Evolutionary conservation across 257 asterid species (phyloP), one percentile per base, ranked within the genome.

Genomic region (Anisodus tanguticus): DNA sequence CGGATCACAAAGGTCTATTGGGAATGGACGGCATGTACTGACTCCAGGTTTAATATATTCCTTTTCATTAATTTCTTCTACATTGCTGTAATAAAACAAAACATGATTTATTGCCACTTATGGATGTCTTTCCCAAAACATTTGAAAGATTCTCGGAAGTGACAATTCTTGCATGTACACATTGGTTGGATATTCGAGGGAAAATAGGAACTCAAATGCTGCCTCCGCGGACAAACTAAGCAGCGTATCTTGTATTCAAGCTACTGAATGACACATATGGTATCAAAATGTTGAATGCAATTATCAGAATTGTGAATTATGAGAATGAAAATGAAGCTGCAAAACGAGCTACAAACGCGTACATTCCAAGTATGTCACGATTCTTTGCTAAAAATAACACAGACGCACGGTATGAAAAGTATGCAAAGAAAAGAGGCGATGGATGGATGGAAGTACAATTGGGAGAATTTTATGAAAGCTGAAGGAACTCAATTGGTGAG

Each of bases 401-500:
- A 15, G 37, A 68, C 17, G 5, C 35, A 67, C 77, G 35, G 22
- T 22, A 8, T 9, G 84, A 88, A 62, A 49, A 82, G 47, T 17
- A 54, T 19, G 80, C 68, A 4, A 54, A 15, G 26, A 77, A n/a
- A 43, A 88, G 89, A 53, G 45, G 7, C 0, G 91, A 90, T 45
- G 88, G 88, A 22, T 86, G 88, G 93, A 74, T 80, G 88, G 91
- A 90, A 74, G 13, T 86, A 39, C 84, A 86, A 19, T 3, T 89
- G 87, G 92, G 89, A 4, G 77, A 77, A 41, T 85, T 89, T 22
- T 22, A 22, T 22, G 26, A 22, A 22, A 22, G 26, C 0, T 22
- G 26, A 22, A 22, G 26, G 26, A 22, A 22, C 26, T 22, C 26
- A 22, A 22, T 22, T 22, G 26, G 26, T 22, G 26, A 22, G 26